Evolutionary conservation across 352 stramenopile genomes (phyloP).

Genomic region (Phytopythium vexans): DNA sequence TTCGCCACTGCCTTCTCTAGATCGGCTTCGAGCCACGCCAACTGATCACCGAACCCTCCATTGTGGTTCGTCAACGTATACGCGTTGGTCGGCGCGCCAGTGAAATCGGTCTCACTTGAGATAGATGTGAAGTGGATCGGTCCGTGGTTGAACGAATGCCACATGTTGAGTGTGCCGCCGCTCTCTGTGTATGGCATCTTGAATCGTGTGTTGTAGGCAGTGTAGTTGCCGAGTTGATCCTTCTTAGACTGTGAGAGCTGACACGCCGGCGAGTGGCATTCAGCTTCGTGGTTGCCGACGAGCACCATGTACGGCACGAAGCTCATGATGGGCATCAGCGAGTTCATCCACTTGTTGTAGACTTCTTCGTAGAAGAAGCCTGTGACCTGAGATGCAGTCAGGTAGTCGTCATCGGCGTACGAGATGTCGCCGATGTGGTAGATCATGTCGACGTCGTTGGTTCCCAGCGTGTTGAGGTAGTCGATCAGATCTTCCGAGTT

Average conservation of each 20-base stretch:
- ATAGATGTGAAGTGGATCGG: slow-evolving; percentile 82
- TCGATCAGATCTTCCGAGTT: slow-evolving; percentile 36
- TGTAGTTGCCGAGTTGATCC: slow-evolving; percentile 72
- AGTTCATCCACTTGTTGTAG: slow-evolving; percentile 86
- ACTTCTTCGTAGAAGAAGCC: slow-evolving; percentile 87
- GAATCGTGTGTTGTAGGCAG: slow-evolving; percentile 82
- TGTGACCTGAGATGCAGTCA: slow-evolving; percentile 14
- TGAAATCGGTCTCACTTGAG: slow-evolving; percentile 76
- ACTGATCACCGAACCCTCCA: slow-evolving; percentile 45
- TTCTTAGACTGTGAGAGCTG: slow-evolving; percentile 41
- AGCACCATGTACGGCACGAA: slow-evolving; percentile 80
- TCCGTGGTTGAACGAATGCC: slow-evolving; percentile 87
- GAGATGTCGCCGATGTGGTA: slow-evolving; percentile 76
- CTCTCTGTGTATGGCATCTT: slow-evolving; percentile 80
- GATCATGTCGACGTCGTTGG: slow-evolving; percentile 43
- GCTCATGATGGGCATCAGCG: slow-evolving; percentile 47
- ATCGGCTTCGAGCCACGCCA: slow-evolving; percentile 51
- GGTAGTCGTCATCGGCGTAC: slow-evolving; percentile 35
- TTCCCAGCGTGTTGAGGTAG: slow-evolving; percentile 33
- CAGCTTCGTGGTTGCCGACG: slow-evolving; percentile 86
- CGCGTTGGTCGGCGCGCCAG: slow-evolving; percentile 25
- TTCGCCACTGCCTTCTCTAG: slow-evolving; percentile 51
- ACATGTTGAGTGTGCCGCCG: slow-evolving; percentile 71
- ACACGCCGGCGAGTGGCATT: slow-evolving; percentile 78
- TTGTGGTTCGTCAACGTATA: slow-evolving; percentile 25